Evolutionary conservation across 495 filamentous ascomycete species (phyloP).

Genomic region (Bombardia bombarda): DNA sequence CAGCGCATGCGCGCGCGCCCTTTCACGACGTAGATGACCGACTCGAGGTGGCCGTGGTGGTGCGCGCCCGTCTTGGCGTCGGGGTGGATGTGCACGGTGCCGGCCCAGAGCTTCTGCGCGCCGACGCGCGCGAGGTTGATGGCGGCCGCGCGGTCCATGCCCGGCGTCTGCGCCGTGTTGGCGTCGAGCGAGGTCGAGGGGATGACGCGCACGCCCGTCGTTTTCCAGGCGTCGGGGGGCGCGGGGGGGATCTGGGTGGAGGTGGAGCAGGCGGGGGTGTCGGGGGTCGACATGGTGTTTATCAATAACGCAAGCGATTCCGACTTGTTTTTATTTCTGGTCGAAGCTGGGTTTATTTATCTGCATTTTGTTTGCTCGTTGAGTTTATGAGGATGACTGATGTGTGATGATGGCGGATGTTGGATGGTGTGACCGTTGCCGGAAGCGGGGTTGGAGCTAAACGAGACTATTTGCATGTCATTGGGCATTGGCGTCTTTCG

Average conservation of each 20-base stretch:
- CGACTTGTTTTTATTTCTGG: too few species aligned
- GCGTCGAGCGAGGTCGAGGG: not conserved
- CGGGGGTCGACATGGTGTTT: not conserved
- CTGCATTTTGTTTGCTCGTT: not conserved
- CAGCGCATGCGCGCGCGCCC: not conserved
- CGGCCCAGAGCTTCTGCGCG: not conserved
- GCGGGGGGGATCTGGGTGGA: not conserved
- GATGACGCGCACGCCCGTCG: not conserved
- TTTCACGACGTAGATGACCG: not conserved
- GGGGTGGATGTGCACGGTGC: not conserved
- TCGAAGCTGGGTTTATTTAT: not conserved
- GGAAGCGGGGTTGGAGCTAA: too few species aligned
- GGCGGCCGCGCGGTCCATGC: not conserved
- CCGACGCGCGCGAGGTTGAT: not conserved
- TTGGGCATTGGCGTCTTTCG: too few species aligned
- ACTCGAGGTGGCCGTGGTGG: conserved; percentile 1
- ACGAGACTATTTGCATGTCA: too few species aligned
- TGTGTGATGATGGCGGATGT: not conserved
- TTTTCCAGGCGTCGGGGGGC: not conserved
- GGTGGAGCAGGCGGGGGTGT: not conserved
- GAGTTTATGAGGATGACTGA: not conserved
- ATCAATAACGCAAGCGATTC: too few species aligned
- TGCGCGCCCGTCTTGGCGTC: conserved; percentile 1
- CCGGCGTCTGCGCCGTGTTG: not conserved
- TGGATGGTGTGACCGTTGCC: not conserved